Percentiles rank a stretch among this genome's conserved stretches.
These are phyloP conservation scores for Ogataea nakhonphanomensis DNA, from an alignment of 805 yeast species.

Conservation along the genomic window DNA sequence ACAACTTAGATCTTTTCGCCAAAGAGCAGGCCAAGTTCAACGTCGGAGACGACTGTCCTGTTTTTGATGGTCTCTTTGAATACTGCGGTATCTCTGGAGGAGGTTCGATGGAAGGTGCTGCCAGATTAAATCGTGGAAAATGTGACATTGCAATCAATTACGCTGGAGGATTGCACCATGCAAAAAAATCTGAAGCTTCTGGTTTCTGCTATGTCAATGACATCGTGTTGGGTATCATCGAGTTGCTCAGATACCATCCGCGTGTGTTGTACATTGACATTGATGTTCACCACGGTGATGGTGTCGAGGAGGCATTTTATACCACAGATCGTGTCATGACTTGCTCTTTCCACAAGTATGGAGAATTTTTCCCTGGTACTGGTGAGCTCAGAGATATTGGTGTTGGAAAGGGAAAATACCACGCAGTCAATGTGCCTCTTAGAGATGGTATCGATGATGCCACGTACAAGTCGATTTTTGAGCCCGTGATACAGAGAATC, in stretches of 20 bases:
- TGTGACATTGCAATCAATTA: constrained; percentile 91
- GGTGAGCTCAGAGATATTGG: constrained; percentile 85
- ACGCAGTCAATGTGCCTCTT: constrained; percentile 80
- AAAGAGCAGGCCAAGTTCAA: constrained; percentile 90
- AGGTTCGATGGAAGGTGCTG: constrained; percentile 87
- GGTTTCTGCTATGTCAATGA: constrained; percentile 92
- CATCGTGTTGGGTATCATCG: constrained; percentile 79
- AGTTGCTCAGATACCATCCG: constrained; percentile 76
- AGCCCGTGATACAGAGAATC: constrained; percentile 76
- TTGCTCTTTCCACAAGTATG: constrained; percentile 86
- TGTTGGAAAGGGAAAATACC: constrained; percentile 78
- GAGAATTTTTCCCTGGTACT: constrained; percentile 92
- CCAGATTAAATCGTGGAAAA: constrained; percentile 74
- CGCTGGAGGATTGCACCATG: constrained; percentile 93
- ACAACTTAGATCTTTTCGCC: constrained; percentile 79
- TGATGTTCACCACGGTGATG: constrained; percentile 93
- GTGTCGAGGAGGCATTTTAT: constrained; percentile 92
- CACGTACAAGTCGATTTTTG: constrained; percentile 78
- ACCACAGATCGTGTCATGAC: constrained; percentile 91
- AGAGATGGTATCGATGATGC: constrained; percentile 94
- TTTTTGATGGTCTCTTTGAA: constrained; percentile 74
- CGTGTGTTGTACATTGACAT: constrained; percentile 85
- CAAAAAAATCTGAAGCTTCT: constrained; percentile 83
- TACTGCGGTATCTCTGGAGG: constrained; percentile 82
- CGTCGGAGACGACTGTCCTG: constrained; percentile 93